A percentile compares a stretch with the other conserved stretches of the same genome.
Conservation (phyloP, 371 early-diverging fungal species). For the Zopfochytrium polystomum region DNA sequence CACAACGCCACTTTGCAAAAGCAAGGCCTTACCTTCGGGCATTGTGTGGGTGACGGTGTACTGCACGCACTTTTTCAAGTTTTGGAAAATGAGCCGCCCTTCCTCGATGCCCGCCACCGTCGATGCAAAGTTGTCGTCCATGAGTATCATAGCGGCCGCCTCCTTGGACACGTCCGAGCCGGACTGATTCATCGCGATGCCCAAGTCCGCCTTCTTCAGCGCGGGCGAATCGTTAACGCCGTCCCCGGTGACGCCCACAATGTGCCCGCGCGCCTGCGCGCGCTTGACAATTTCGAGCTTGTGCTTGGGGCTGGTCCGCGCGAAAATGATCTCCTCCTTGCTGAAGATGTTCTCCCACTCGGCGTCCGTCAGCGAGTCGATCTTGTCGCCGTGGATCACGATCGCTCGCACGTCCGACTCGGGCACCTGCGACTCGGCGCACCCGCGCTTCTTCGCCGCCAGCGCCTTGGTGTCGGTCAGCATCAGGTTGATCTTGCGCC, state of each 20-base stretch:
- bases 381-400: constrained; percentile 38
- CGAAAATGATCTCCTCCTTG: constrained; percentile 30
- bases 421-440: too few species aligned
- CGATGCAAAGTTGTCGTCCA: constrained; percentile 52
- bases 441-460: too few species aligned
- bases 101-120: constrained; percentile 51
- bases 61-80: constrained; percentile 41
- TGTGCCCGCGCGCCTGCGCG: constrained; percentile 28
- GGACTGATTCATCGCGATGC: constrained; percentile 41
- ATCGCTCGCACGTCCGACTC: constrained; percentile 14
- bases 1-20: too few species aligned
- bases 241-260: constrained; percentile 30
- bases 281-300: constrained; percentile 9
- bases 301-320: background rate
- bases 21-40: constrained; percentile 49
- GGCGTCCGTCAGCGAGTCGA: constrained; percentile 35
- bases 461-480: too few species aligned
- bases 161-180: constrained; percentile 58
- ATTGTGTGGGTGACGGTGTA: constrained; percentile 57
- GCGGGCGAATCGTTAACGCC: constrained; percentile 26
- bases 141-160: constrained; percentile 50
- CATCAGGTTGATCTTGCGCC: background rate
- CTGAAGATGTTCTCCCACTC: constrained; percentile 48
- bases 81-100: constrained; percentile 53
- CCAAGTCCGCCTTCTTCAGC: constrained; percentile 23